phyloP scores from a whole-genome alignment of 1,139 yeast genomes.

The Suhomyces guaymorum region DNA sequence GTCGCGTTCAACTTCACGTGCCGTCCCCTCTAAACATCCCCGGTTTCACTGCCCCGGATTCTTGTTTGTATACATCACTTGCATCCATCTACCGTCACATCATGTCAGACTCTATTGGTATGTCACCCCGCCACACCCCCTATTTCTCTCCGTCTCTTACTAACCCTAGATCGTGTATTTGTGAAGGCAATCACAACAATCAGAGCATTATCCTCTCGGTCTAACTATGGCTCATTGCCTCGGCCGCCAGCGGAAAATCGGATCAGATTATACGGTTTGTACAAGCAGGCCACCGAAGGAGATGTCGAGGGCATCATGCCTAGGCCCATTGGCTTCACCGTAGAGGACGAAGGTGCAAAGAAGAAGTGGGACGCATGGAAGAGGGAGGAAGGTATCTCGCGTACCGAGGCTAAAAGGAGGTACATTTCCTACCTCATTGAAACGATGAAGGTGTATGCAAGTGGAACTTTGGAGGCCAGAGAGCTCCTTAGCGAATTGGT shows the following conservation, averaged over 20 bases:
- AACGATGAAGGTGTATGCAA: slow-evolving; percentile 72
- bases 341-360: slow-evolving; percentile 67
- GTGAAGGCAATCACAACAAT: slow-evolving; percentile 81
- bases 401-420: slow-evolving; percentile 70
- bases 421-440: slow-evolving; percentile 70
- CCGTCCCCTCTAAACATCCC: slow-evolving; percentile 2
- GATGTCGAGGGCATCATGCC: slow-evolving; percentile 69
- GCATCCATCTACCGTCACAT: background rate
- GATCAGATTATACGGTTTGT: slow-evolving; percentile 72
- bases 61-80: background rate
- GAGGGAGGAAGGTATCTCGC: slow-evolving; percentile 66
- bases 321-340: slow-evolving; percentile 59
- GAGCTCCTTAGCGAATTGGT: slow-evolving; percentile 68
- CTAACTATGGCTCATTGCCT: slow-evolving; percentile 70
- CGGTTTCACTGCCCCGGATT: slow-evolving; percentile 2
- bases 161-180: slow-evolving; percentile 63
- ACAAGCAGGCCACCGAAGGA: slow-evolving; percentile 89
- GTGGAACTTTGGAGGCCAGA: slow-evolving; percentile 66
- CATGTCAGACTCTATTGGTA: slow-evolving; percentile 52
- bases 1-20: slow-evolving; percentile 5
- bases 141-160: slow-evolving; percentile 5
- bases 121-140: slow-evolving; percentile 16
- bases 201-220: slow-evolving; percentile 66
- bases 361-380: slow-evolving; percentile 90
- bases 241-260: slow-evolving; percentile 79